Conservation (phyloP, 108 stramenopile genomes). For the Aureococcus anophagefferens region DNA sequence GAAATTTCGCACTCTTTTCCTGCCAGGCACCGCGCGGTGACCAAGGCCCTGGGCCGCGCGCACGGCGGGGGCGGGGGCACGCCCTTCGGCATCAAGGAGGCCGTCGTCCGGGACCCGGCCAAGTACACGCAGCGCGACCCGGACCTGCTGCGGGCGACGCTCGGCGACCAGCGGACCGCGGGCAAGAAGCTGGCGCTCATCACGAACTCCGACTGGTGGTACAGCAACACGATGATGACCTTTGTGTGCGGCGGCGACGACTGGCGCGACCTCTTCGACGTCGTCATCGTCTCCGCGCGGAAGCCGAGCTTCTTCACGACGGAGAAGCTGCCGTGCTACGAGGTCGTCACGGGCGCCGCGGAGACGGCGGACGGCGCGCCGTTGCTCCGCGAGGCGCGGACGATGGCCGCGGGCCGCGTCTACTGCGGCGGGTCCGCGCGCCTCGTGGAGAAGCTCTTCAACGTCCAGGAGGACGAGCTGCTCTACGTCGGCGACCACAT, state of each 20-base stretch:
- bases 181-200: background rate
- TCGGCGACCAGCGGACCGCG: background rate
- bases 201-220: background rate
- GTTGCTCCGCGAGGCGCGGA: background rate
- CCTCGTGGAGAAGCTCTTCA: background rate
- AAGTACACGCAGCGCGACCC: background rate
- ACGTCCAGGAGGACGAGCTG: background rate
- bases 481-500: background rate
- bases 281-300: constrained; percentile 2
- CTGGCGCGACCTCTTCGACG: constrained; percentile 8
- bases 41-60: background rate
- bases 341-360: background rate
- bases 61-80: background rate
- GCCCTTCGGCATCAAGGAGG: background rate
- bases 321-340: constrained; percentile 1
- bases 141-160: background rate
- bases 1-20: too few relatives aligned
- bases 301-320: constrained; percentile 3
- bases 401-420: background rate
- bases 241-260: constrained; percentile 4
- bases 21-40: too few relatives aligned
- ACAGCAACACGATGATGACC: background rate
- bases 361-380: background rate
- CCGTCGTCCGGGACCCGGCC: background rate
- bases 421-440: background rate